Evolutionary conservation across 768 basidiomycete species (phyloP), one percentile per base, ranked within the genome.

Genomic region (Lentinula edodes): DNA sequence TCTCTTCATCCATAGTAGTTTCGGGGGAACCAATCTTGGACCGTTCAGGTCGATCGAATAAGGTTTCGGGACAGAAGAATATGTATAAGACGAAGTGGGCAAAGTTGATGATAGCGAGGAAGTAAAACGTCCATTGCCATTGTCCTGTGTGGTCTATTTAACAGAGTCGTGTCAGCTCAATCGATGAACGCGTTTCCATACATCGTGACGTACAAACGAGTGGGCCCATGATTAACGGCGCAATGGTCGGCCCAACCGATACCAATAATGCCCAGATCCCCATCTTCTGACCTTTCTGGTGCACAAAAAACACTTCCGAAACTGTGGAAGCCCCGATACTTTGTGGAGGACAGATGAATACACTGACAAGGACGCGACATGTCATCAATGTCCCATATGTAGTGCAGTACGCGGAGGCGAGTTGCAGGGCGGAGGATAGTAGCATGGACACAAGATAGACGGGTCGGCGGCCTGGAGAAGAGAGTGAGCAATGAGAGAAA

Each of bases 51-150:
- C 55, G 55, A 39, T 56, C 55, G 39, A 56, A 56, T 43, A 56
- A 16, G 10, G 55, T 56, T 41, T 56, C 55, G 3, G 55, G 55
- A 41, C 55, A 56, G 12, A 56, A 43, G 28, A 56, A 56, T 1
- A 56, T 38, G 41, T 56, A 56, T 7, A 56, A 23, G 15, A 56
- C 32, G 10, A 56, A 56, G 16, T 56, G 55, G 7, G 41, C 55
- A 28, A 56, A 34, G 55, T 56, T 56, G 39, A 43, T 56, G 20
- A 56, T 56, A 32, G 55, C 55, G 39, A 56, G 55, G 15, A 43
- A 43, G 23, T 43, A 56, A n/a, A 56, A 56, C 8, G 55, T 56
- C 55, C 55, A 56, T 43, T 56, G 55, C 55, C 55, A 56, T 34
- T 43, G 38, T 18, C 55, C 41, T 13, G 55, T 56, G 18, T 56